Percentiles rank a stretch among this genome's conserved stretches.
These are phyloP conservation scores for Gloeopeniophorella convolvens DNA, from an alignment of 768 basidiomycete species.

Conservation along the genomic window DNA sequence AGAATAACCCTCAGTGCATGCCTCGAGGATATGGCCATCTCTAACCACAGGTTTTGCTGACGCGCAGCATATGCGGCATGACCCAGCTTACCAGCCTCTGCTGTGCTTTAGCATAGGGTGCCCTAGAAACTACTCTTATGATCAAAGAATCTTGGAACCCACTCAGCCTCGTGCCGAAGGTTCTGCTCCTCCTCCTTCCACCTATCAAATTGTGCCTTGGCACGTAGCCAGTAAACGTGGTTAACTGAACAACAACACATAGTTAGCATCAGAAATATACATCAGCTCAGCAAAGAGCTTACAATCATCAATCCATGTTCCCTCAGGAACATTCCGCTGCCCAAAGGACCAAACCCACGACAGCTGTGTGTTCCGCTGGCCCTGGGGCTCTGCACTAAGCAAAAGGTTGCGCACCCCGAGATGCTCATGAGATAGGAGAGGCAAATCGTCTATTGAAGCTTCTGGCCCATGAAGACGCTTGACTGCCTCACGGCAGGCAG, in stretches of 20 bases:
- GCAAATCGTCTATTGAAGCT: too few relatives aligned
- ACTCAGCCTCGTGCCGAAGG: neutral
- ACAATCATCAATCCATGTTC: neutral
- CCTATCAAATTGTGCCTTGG: neutral
- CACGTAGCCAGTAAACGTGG: neutral
- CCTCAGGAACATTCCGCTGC: neutral
- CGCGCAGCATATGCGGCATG: neutral
- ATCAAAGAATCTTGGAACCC: neutral
- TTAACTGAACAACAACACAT: neutral
- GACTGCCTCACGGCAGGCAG: too few relatives aligned
- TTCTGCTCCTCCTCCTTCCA: neutral
- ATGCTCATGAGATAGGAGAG: too few relatives aligned
- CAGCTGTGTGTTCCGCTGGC: neutral
- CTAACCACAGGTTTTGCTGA: neutral
- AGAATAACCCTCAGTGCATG: too few relatives aligned
- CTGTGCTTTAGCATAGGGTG: neutral
- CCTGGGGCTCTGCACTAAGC: neutral
- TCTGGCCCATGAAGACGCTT: too few relatives aligned
- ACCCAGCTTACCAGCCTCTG: neutral
- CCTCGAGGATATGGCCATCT: too few relatives aligned
- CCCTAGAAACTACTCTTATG: neutral
- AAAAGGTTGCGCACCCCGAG: neutral
- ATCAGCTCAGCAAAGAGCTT: neutral
- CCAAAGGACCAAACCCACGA: too few relatives aligned
- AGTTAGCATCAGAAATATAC: neutral